Evolutionary conservation across 2,329 filamentous ascomycete species (phyloP).

Genomic region (Corniculantispora saksenae): DNA sequence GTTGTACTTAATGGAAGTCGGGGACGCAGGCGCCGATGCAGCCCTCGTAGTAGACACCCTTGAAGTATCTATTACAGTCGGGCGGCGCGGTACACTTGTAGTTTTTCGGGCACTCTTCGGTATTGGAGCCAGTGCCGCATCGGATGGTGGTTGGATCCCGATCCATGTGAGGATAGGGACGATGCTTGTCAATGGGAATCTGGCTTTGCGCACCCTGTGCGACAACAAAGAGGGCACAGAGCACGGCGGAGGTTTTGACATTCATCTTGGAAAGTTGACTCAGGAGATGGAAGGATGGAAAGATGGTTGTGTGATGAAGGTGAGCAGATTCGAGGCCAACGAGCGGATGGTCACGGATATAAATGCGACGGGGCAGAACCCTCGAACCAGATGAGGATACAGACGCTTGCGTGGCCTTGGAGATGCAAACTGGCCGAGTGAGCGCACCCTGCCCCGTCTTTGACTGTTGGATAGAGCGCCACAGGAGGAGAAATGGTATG

Average conservation of each 20-base stretch:
- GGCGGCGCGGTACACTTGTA: slow-evolving; percentile 17
- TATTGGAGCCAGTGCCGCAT: slow-evolving; percentile 19
- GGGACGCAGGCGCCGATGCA: slow-evolving; percentile 19
- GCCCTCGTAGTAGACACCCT: slow-evolving; percentile 18
- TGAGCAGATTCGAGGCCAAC: background rate
- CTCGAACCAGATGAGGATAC: background rate
- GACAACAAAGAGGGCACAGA: background rate
- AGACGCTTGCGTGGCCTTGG: slow-evolving; percentile 1
- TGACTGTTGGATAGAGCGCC: slow-evolving; percentile 2
- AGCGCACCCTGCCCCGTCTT: background rate
- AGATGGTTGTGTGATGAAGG: background rate
- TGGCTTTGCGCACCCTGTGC: slow-evolving; percentile 8
- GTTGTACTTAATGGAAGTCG: background rate
- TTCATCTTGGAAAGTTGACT: background rate
- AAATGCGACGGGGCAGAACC: background rate
- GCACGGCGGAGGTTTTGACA: background rate
- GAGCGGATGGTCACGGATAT: background rate
- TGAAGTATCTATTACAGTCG: slow-evolving; percentile 14
- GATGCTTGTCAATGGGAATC: background rate
- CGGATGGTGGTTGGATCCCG: slow-evolving; percentile 17
- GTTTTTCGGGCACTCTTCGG: slow-evolving; percentile 5
- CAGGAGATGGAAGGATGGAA: background rate
- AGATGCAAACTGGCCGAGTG: background rate
- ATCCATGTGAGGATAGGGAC: background rate
- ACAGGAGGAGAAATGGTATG: background rate